Percentiles rank a stretch among this genome's conserved stretches.
Evolutionary conservation across 176 grass and related monocot species (phyloP).

Genomic region (Aegilops umbellulata): DNA sequence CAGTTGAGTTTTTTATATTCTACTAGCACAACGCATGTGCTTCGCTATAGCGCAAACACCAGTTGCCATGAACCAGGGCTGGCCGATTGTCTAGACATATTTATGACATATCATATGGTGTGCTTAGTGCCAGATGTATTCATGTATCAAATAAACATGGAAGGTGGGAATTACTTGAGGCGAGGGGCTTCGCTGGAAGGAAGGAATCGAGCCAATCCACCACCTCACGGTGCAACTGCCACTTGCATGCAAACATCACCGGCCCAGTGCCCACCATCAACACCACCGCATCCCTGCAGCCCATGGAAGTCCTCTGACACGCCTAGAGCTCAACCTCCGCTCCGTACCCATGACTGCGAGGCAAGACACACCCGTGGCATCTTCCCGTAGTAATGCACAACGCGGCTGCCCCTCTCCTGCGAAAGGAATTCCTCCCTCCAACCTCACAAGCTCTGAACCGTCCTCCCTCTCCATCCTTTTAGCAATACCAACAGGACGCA

Average conservation of each 20-base stretch:
- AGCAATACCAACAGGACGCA: background rate
- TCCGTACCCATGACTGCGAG: slow-evolving; percentile 79
- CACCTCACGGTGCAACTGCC: slow-evolving; percentile 83
- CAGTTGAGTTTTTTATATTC: no score
- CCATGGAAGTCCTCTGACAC: slow-evolving; percentile 68
- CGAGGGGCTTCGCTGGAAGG: slow-evolving; percentile 38
- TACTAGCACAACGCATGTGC: no score
- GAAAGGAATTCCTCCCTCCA: slow-evolving; percentile 91
- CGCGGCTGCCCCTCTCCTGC: slow-evolving; percentile 75
- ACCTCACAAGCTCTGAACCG: slow-evolving; percentile 66
- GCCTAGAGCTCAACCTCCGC: slow-evolving; percentile 82
- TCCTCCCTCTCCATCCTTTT: slow-evolving; percentile 54
- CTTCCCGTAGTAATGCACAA: slow-evolving; percentile 93
- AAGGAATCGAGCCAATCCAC: slow-evolving; percentile 90
- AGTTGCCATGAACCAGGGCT: no score
- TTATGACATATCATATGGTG: background rate
- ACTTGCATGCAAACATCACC: slow-evolving; percentile 54
- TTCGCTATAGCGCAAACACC: no score
- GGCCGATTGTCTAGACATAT: background rate
- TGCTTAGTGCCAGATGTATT: background rate
- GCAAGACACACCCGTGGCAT: slow-evolving; percentile 53
- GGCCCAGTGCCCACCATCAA: slow-evolving; percentile 9
- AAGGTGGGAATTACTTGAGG: slow-evolving; percentile 41
- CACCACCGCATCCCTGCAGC: slow-evolving; percentile 25
- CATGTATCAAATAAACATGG: slow-evolving; percentile 6